A percentile compares a stretch with the other conserved stretches of the same genome.
phyloP scores from a whole-genome alignment of 805 yeast genomes.

The Yarrowia bubula region DNA sequence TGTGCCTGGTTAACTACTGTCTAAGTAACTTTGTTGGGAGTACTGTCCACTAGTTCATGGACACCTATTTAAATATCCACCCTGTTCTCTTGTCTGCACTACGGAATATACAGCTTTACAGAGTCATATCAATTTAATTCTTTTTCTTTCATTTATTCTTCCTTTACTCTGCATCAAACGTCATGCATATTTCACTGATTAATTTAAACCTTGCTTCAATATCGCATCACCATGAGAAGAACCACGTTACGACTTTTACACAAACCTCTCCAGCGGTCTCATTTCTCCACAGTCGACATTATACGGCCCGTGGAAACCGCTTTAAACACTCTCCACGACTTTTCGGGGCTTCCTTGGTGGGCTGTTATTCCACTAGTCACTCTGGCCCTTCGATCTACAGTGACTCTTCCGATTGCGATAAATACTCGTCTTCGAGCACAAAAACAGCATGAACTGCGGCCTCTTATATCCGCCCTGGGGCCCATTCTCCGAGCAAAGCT shows the following conservation, averaged over 20 bases:
- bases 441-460: conserved; percentile 68
- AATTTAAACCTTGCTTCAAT: too few relatives aligned
- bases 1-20: too few relatives aligned
- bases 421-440: conserved; percentile 65
- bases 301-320: conserved; percentile 31
- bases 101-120: too few relatives aligned
- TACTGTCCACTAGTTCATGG: too few relatives aligned
- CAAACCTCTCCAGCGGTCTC: too few relatives aligned
- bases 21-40: too few relatives aligned
- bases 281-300: conserved; percentile 26
- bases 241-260: not conserved
- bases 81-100: too few relatives aligned
- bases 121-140: too few relatives aligned
- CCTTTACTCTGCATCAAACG: too few relatives aligned
- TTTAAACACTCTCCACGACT: conserved; percentile 33
- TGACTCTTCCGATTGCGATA: conserved; percentile 79
- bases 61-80: too few relatives aligned
- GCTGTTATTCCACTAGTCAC: conserved; percentile 73
- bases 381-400: conserved; percentile 55
- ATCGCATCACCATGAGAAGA: not conserved
- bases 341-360: conserved; percentile 74
- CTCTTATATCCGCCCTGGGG: conserved; percentile 67
- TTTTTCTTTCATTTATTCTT: too few relatives aligned
- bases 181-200: too few relatives aligned
- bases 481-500: conserved; percentile 64